Evolutionary conservation across 2,329 filamentous ascomycete genomes (phyloP), one percentile per base, ranked within the genome.

Genomic region (Cladosporium sp.): DNA sequence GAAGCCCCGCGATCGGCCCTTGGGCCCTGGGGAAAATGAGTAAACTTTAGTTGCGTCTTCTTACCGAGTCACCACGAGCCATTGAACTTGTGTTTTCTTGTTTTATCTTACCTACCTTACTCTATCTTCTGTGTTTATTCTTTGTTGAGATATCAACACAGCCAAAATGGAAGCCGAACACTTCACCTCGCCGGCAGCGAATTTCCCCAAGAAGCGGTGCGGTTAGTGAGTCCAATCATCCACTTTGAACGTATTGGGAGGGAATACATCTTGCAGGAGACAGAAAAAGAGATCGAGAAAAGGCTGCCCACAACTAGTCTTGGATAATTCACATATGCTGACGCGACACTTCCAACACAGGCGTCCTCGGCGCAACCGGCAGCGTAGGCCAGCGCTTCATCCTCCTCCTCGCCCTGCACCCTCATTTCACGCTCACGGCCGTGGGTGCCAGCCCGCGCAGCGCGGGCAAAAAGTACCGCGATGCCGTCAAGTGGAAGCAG

Each of bases 381-480:
- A 95, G 90, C 30, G 92, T 97, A 12, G 92, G 92, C 62, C 90
- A 96, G 73, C 85, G 93, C 64, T 97, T 97, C 71, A 93, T 97
- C 67, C 84, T 96, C 29, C 82, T 97, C 47, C 85, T 97, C 56
- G 85, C 88, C 39, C 80, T 89, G 49, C 92, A 97, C 73, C 91
- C 92, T 13, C 82, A 87, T 70, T 88, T 97, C 63, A 83, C 83
- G 57, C 84, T 97, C 52, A 86, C 93, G 58, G 90, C 90, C 53
- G 82, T 97, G 43, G 93, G 93, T 56, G 93, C 93, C 30, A 96
- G 90, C 15, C 83, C 88, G 53, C 83, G 89, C 53, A 96, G 90
- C 8, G 89, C 89, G 6, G 91, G 91, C 65, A 96, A 96, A 78
- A 87, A 86, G 67, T 97, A 97, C 78, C 86, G 85, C 71, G 89